Evolutionary conservation across 2,329 filamentous ascomycete species (phyloP).

Genomic region (Myriosclerotinia scirpicola): DNA sequence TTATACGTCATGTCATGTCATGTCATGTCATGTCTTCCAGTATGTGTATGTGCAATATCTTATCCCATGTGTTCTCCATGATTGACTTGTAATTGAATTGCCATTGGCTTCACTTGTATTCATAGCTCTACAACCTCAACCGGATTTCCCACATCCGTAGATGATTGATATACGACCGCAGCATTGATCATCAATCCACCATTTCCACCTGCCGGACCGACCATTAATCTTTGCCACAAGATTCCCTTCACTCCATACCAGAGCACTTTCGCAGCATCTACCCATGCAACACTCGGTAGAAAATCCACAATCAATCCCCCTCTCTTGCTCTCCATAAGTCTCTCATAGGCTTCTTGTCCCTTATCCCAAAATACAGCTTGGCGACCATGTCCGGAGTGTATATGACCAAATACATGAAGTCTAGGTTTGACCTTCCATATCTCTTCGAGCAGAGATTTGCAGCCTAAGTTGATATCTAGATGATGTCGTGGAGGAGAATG

Average conservation of each 20-base stretch:
- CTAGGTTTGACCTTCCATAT: constrained; percentile 58
- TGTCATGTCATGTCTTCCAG: background rate
- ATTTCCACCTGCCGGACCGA: constrained; percentile 51
- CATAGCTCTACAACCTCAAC: constrained; percentile 38
- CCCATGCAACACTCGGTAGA: constrained; percentile 45
- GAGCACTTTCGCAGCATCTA: constrained; percentile 51
- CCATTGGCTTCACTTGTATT: background rate
- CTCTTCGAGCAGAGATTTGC: constrained; percentile 57
- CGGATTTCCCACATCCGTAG: constrained; percentile 49
- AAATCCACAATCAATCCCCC: constrained; percentile 41
- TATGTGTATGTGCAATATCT: no score
- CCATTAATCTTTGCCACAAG: constrained; percentile 56
- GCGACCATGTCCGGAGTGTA: constrained; percentile 61
- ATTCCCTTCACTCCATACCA: constrained; percentile 55
- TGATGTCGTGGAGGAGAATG: constrained; percentile 65
- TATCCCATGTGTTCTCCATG: background rate
- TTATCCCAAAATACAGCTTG: constrained; percentile 63
- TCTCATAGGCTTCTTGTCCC: constrained; percentile 47
- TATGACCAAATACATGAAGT: constrained; percentile 66
- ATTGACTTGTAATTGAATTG: background rate
- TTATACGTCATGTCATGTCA: no score
- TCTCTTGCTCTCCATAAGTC: constrained; percentile 38
- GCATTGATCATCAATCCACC: constrained; percentile 62
- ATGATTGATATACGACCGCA: constrained; percentile 52
- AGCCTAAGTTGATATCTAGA: constrained; percentile 53